Base-by-base conservation (phyloP, 768 basidiomycete genomes). In the Kwoniella bestiolae region DNA sequence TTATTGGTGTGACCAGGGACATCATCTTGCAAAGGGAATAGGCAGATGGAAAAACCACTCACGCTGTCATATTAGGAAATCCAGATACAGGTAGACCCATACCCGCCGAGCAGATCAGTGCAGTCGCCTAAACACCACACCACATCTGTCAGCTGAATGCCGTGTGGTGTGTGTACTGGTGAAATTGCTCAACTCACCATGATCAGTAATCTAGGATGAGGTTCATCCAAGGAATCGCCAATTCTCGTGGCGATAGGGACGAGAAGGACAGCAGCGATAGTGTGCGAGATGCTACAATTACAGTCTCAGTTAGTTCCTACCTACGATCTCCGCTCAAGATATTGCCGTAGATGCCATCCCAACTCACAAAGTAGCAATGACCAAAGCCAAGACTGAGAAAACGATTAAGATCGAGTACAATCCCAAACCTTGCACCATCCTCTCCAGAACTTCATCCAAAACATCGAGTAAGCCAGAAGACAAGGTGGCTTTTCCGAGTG, bases 81-180 rank as follows among this genome's bases (percentile, higher is more conserved):
- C 96, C 96, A 67, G 92, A 94, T 41, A 98, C 94, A 2, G 95
- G 94, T 86, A 98, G 91, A 11, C 92, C 95, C 96, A 99, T 99
- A 1, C 95, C 96, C 5, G 92, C 84, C 3, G 92, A 94, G 78
- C 95, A 97, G 56, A 96, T 90, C 66, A 97, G 84, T 14, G 87
- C 93, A 34, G 94, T 96, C 1, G 77, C 79, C 72, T 78, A 41
- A 14, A 26, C 4, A 11, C 3, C 5, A 29, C 23, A 53, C 14
- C 38, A 65, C 14, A 45, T 25, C 32, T 28, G 60, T 25, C 47
- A 32, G 16, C 3, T 28, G 26, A 5, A 35, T 67, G 14, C 29
- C 3, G 25, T 41, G 14, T n/a, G 51, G n/a, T 18, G 21, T 7
- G 25, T 41, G 14, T n/a, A 57, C 28, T 18, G 21, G 49, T 18